Percentiles rank a stretch among this genome's conserved stretches.
phyloP scores from a whole-genome alignment of 163 green algal genomes.

The Scenedesmus sp. region DNA sequence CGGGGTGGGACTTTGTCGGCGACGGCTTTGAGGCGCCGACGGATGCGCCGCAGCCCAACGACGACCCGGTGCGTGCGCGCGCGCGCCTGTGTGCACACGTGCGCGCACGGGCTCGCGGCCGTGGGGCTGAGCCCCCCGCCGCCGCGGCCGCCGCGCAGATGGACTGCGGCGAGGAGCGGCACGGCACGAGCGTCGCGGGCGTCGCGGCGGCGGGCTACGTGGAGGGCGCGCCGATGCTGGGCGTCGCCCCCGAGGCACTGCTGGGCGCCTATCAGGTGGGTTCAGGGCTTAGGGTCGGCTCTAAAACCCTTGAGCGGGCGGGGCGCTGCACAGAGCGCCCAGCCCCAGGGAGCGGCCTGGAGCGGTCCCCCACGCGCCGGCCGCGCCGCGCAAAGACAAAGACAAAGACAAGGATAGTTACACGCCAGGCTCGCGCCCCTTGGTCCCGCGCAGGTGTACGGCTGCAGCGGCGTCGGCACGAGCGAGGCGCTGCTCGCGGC shows the following conservation, averaged over 20 bases:
- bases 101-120: too few relatives aligned
- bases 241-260: conserved; percentile 22
- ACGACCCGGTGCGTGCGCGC: conserved; percentile 6
- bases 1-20: conserved; percentile 28
- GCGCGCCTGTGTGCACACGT: too few relatives aligned
- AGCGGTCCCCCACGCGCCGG: background rate
- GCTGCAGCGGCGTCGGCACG: conserved; percentile 13
- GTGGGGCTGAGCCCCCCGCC: background rate
- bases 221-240: conserved; percentile 8
- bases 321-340: background rate
- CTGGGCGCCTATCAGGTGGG: background rate
- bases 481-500: conserved; percentile 15
- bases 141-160: conserved; percentile 1
- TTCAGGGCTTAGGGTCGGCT: too few relatives aligned
- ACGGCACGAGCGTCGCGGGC: conserved; percentile 13
- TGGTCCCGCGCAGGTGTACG: conserved; percentile 17
- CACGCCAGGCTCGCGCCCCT: background rate
- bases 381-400: too few relatives aligned
- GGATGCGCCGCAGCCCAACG: conserved; percentile 5
- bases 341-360: background rate
- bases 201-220: conserved; percentile 37
- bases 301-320: too few relatives aligned
- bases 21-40: background rate
- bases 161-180: conserved; percentile 9
- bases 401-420: background rate